Evolutionary conservation across 2,329 filamentous ascomycete species (phyloP), one percentile per base, ranked within the genome.

Genomic region (Daldinia sp.): DNA sequence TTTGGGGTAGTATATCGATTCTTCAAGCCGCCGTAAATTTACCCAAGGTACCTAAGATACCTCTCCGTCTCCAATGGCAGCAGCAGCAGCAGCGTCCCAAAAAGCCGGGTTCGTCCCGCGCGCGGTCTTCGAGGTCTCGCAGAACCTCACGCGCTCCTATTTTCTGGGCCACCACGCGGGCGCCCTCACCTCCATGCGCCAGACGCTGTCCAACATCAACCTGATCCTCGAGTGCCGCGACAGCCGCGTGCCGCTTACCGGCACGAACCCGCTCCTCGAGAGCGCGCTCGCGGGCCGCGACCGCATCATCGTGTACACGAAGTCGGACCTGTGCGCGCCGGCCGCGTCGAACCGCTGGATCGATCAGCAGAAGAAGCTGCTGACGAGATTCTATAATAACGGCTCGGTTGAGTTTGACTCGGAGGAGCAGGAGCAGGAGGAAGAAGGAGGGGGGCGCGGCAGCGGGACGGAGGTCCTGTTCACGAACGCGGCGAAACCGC

Each of bases 151-250:
- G 42, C 90, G 93, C 72, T 96, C 95, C 66, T 99, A 98, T 82
- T 99, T 93, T 82, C 87, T 98, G 53, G 96, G 96, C 69, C 96
- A 99, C 82, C 96, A 99, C 84, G 88, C 89, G 68, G 87, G 92
- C 9, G 96, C 93, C 15, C 85, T 97, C 35, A 84, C 87, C 54
- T 91, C 92, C 78, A 97, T 98, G 91, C 92, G 93, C 78, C 88
- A 88, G 42, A 86, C 92, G 78, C 87, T 99, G 55, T 89, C 90
- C 30, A 90, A 89, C 70, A 92, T 98, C 75, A 92, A 94, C 76
- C 89, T 98, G 48, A 89, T 99, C 60, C 88, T 99, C 77, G 96
- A 99, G 83, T 98, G 94, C 79, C 92, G 96, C 77, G 96, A 99
- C 83, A 94, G 94, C 78, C 91, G 96, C 54, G 90, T 97, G 0